phyloP scores from a whole-genome alignment of 2,329 filamentous ascomycete genomes.

The Waltergamsia citrina region DNA sequence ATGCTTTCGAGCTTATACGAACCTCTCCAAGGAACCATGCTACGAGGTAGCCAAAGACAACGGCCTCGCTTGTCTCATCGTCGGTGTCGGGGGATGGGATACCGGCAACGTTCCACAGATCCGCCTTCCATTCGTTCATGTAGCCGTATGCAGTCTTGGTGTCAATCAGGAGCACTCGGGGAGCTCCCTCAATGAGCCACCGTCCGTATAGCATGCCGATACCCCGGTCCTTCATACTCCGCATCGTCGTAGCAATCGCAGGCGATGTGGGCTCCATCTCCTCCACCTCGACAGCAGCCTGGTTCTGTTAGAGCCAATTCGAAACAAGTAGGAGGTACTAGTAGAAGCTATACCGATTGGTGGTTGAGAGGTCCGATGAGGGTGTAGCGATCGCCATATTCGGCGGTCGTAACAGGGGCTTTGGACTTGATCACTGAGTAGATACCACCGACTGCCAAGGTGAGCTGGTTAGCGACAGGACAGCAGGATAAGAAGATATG shows the following conservation, averaged over 20 bases:
- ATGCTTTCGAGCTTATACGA: slow-evolving; percentile 17
- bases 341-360: slow-evolving; percentile 53
- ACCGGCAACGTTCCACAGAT: slow-evolving; percentile 85
- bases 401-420: slow-evolving; percentile 90
- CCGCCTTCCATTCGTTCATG: slow-evolving; percentile 92
- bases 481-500: neutral
- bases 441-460: slow-evolving; percentile 77
- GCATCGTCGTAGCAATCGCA: slow-evolving; percentile 72
- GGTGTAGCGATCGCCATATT: slow-evolving; percentile 97
- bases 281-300: slow-evolving; percentile 98
- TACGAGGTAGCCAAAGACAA: slow-evolving; percentile 94
- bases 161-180: slow-evolving; percentile 87
- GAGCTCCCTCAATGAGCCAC: slow-evolving; percentile 96
- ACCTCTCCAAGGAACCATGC: slow-evolving; percentile 98
- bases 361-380: slow-evolving; percentile 91
- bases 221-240: slow-evolving; percentile 86
- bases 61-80: slow-evolving; percentile 92
- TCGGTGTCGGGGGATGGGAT: slow-evolving; percentile 91
- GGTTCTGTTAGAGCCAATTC: neutral
- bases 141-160: slow-evolving; percentile 87
- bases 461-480: slow-evolving; percentile 3
- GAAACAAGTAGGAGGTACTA: neutral
- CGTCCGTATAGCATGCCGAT: slow-evolving; percentile 86
- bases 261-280: slow-evolving; percentile 76
- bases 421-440: slow-evolving; percentile 99